Conservation (phyloP, 164 flowering plant species). For the Paratinospora sagittata region DNA sequence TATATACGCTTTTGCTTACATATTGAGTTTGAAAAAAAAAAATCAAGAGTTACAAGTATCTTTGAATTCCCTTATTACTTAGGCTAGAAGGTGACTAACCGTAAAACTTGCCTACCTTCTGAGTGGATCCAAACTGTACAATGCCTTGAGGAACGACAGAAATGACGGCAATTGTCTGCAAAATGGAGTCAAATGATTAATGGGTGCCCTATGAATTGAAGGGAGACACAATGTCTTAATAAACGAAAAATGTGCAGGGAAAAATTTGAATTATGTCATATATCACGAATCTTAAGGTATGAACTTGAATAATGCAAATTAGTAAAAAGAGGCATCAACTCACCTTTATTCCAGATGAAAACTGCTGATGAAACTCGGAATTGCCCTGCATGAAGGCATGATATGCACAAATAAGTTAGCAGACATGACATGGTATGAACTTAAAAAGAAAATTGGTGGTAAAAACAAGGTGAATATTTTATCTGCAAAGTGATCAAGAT, state of each 20-base stretch:
- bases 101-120: slow-evolving; percentile 45
- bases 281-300: background rate
- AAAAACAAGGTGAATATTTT: background rate
- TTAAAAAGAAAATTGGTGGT: no score
- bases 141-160: slow-evolving; percentile 59
- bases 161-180: slow-evolving; percentile 75
- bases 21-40: no score
- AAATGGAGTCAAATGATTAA: slow-evolving; percentile 18
- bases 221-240: slow-evolving; percentile 2
- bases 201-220: background rate
- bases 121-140: slow-evolving; percentile 70
- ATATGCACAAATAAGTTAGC: slow-evolving; percentile 6
- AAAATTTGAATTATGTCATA: background rate
- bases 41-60: no score
- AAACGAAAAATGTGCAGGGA: background rate
- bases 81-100: background rate
- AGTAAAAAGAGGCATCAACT: background rate
- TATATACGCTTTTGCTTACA: no score
- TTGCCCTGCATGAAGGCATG: slow-evolving; percentile 34
- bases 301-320: background rate
- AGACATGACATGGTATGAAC: background rate
- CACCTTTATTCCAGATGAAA: slow-evolving; percentile 74
- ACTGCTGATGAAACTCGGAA: slow-evolving; percentile 39
- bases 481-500: background rate
- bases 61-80: background rate